Percentiles rank a stretch among this genome's conserved stretches.
phyloP scores from a whole-genome alignment of 768 basidiomycete genomes.

The Rhizopogon vulgaris region DNA sequence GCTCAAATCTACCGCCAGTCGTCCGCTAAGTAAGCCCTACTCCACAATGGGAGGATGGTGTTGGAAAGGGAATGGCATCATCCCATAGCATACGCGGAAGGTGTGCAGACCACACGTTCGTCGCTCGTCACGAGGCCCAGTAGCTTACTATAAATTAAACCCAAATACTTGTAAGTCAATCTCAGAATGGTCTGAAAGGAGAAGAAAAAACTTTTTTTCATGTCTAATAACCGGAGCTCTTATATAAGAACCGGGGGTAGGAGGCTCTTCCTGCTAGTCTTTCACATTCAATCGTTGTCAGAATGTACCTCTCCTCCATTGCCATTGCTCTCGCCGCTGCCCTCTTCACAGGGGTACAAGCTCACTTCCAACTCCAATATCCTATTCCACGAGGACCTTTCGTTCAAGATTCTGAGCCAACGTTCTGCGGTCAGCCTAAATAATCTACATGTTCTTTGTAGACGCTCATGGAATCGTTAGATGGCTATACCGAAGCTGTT shows the following conservation, averaged over 20 bases:
- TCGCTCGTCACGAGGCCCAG: too few species aligned
- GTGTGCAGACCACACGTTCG: too few species aligned
- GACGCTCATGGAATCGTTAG: constrained; percentile 28
- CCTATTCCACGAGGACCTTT: constrained; percentile 71
- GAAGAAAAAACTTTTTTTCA: not conserved
- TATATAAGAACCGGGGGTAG: not conserved
- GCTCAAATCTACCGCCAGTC: too few species aligned
- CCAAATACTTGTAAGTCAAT: too few species aligned
- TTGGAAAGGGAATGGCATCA: too few species aligned
- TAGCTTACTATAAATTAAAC: too few species aligned
- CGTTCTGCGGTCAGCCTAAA: constrained; percentile 57
- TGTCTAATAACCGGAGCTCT: not conserved
- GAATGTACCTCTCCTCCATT: constrained; percentile 31
- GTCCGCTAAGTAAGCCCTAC: too few species aligned
- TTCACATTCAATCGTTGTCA: not conserved
- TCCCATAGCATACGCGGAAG: too few species aligned
- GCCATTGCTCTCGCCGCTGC: constrained; percentile 30
- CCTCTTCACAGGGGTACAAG: constrained; percentile 40
- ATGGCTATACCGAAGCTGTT: constrained; percentile 53
- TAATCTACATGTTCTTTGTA: not conserved
- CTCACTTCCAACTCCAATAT: constrained; percentile 79
- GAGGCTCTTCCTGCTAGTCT: not conserved
- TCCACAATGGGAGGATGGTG: too few species aligned
- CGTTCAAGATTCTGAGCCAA: constrained; percentile 47
- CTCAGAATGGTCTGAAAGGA: too few species aligned